Evolutionary conservation across 2,329 filamentous ascomycete species (phyloP), one percentile per base, ranked within the genome.

Genomic region (Ceratocystis ficicola): DNA sequence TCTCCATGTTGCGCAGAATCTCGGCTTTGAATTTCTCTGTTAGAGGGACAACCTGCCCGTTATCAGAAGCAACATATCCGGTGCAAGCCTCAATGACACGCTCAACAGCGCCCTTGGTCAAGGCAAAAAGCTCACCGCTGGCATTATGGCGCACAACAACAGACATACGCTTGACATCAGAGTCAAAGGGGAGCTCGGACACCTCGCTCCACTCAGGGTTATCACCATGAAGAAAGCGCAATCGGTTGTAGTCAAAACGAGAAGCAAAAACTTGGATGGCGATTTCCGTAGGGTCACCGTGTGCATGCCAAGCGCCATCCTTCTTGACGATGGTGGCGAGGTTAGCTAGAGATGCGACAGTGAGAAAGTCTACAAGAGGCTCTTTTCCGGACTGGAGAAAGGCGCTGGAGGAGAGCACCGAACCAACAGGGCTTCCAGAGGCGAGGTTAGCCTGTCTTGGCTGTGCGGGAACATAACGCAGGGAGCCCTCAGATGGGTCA

Each of bases 141-240:
- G 77, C 72, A 69, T 74, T 77, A 64, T 78, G 70, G 67, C 75
- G 74, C 73, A 85, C 86, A 65, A 88, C 81, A 52, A 88, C 85
- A 0, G 85, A 87, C 86, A 89, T 89, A 68, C 85, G 84, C 77
- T 89, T 89, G 69, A 88, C 81, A 68, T 85, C 83, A 0, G 85
- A 88, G 70, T 88, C 86, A 71, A 89, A 89, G 0, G 86, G 86
- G 63, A 86, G 85, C 71, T 89, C 86, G 1, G 83, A 81, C 57
- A 86, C 74, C 69, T 85, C 78, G 52, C 75, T 76, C 81, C 81
- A 86, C 50, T 77, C 73, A 0, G 79, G 75, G 12, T 75, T 74
- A 0, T 80, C 75, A 5, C 80, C 81, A 36, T 78, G 76, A 0
- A 77, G 78, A 70, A 83, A 79, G 17, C 76, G 75, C 20, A 79